Percentiles rank a stretch among this genome's conserved stretches.
These are phyloP conservation scores for Diplodia mutila DNA, from an alignment of 2,329 filamentous ascomycete species.

Conservation along the genomic window DNA sequence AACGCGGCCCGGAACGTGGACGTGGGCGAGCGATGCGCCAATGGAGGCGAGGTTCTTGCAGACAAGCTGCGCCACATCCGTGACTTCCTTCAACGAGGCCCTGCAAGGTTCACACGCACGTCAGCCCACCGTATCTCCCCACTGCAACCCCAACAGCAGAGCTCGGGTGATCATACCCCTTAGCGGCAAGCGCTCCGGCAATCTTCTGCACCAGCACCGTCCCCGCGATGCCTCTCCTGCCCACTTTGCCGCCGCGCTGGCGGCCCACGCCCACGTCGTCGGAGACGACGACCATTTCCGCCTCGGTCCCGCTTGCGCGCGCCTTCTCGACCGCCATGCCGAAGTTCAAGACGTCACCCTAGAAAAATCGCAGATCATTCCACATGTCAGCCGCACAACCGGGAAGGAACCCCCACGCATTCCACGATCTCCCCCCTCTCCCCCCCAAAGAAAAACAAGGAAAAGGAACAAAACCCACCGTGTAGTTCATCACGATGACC, in stretches of 20 bases:
- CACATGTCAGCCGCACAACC: not conserved
- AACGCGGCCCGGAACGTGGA: slow-evolving; percentile 85
- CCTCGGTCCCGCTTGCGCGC: slow-evolving; percentile 72
- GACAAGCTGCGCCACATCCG: slow-evolving; percentile 69
- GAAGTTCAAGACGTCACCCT: slow-evolving; percentile 75
- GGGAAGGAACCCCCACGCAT: not conserved
- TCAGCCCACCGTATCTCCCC: not conserved
- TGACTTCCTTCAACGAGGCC: slow-evolving; percentile 68
- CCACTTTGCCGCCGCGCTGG: slow-evolving; percentile 84
- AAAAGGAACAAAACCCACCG: slow-evolving; percentile 47
- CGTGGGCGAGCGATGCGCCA: slow-evolving; percentile 82
- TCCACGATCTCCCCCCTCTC: not conserved
- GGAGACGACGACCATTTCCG: slow-evolving; percentile 88
- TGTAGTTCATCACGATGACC: slow-evolving; percentile 96
- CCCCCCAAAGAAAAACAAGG: not conserved
- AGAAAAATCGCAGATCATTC: not conserved
- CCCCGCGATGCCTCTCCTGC: slow-evolving; percentile 85
- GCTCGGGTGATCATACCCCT: slow-evolving; percentile 54
- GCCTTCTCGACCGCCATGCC: slow-evolving; percentile 94
- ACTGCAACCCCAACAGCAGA: slow-evolving; percentile 2
- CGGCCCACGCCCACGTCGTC: slow-evolving; percentile 92
- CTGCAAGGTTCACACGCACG: slow-evolving; percentile 31
- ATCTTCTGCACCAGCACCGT: slow-evolving; percentile 93
- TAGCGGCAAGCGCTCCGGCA: slow-evolving; percentile 77
- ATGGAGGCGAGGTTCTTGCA: slow-evolving; percentile 81